Conservation (phyloP, 805 yeast species). For the Saccharomycopsis sp. region DNA sequence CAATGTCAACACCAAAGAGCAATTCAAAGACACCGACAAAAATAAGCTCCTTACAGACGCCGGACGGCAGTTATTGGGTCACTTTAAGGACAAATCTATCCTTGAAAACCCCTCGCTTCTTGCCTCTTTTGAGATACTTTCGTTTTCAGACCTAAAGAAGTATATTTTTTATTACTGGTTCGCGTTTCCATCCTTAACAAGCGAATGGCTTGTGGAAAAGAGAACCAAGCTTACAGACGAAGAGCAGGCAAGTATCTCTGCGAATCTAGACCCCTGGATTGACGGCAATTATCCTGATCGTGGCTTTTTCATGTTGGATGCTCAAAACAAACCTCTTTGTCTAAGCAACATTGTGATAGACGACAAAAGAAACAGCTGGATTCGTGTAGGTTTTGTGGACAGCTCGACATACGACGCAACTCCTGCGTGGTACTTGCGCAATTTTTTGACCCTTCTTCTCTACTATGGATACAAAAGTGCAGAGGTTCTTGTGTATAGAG, state of each 20-base stretch:
- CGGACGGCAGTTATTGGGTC: slow-evolving; percentile 28
- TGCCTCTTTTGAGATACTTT: slow-evolving; percentile 42
- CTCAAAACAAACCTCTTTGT: slow-evolving; percentile 17
- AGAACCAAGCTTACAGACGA: not conserved
- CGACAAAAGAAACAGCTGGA: slow-evolving; percentile 20
- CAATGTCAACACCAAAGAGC: slow-evolving; percentile 81
- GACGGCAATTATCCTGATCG: slow-evolving; percentile 18
- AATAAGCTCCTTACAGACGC: slow-evolving; percentile 41
- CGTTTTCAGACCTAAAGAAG: slow-evolving; percentile 85
- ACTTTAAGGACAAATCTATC: slow-evolving; percentile 31
- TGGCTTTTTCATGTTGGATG: slow-evolving; percentile 28
- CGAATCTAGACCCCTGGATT: slow-evolving; percentile 22
- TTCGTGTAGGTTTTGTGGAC: slow-evolving; percentile 35
- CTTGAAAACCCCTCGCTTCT: slow-evolving; percentile 36
- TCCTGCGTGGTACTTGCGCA: slow-evolving; percentile 53
- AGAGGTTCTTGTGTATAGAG: slow-evolving; percentile 36
- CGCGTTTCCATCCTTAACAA: slow-evolving; percentile 60
- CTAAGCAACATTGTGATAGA: slow-evolving; percentile 21
- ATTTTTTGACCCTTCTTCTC: slow-evolving; percentile 43
- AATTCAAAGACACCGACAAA: slow-evolving; percentile 69
- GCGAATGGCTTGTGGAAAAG: slow-evolving; percentile 38
- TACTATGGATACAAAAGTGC: slow-evolving; percentile 31
- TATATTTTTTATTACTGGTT: slow-evolving; percentile 89
- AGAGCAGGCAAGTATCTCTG: slow-evolving; percentile 9
- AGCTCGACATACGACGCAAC: slow-evolving; percentile 29